Evolutionary conservation across 2,329 filamentous ascomycete species (phyloP).

Genomic region (Pseudopyricularia javanii): DNA sequence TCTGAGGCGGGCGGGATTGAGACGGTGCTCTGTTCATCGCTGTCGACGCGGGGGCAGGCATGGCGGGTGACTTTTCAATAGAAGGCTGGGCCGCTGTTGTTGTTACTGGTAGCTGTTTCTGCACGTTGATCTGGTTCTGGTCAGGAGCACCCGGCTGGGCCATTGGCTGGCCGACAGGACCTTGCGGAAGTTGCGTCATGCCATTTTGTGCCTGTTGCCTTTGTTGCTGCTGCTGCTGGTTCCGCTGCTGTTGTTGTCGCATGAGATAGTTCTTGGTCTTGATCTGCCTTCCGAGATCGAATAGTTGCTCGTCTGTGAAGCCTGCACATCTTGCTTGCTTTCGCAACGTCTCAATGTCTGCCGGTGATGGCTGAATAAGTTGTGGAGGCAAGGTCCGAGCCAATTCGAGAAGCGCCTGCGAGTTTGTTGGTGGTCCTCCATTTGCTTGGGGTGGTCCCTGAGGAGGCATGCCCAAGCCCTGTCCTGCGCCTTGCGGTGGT

Average conservation of each 20-base stretch:
- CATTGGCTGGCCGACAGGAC: slow-evolving; percentile 1
- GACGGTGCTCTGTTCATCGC: slow-evolving; percentile 5
- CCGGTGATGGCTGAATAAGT: slow-evolving; percentile 5
- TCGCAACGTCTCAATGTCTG: slow-evolving; percentile 3
- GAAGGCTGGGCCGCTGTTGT: slow-evolving; percentile 19
- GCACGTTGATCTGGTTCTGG: slow-evolving; percentile 11
- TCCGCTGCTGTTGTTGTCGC: background rate
- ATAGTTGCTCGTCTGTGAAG: background rate
- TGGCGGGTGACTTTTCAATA: background rate
- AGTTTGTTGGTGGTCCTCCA: background rate
- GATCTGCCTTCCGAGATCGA: background rate
- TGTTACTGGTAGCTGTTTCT: slow-evolving; percentile 21
- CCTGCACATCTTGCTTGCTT: background rate
- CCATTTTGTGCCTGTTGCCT: slow-evolving; percentile 9
- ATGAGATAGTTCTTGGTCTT: background rate
- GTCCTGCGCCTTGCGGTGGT: slow-evolving; percentile 7
- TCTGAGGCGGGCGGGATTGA: slow-evolving; percentile 28
- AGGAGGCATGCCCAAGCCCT: slow-evolving; percentile 2
- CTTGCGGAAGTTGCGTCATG: slow-evolving; percentile 4
- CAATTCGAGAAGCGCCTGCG: background rate
- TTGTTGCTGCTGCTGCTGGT: slow-evolving; percentile 11
- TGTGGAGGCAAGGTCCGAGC: slow-evolving; percentile 3
- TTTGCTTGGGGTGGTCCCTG: background rate
- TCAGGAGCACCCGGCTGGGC: slow-evolving; percentile 11
- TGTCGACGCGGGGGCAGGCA: background rate